A percentile compares a stretch with the other conserved stretches of the same genome.
phyloP scores from a whole-genome alignment of 352 stramenopile species.

The Phytophthora sp. region DNA sequence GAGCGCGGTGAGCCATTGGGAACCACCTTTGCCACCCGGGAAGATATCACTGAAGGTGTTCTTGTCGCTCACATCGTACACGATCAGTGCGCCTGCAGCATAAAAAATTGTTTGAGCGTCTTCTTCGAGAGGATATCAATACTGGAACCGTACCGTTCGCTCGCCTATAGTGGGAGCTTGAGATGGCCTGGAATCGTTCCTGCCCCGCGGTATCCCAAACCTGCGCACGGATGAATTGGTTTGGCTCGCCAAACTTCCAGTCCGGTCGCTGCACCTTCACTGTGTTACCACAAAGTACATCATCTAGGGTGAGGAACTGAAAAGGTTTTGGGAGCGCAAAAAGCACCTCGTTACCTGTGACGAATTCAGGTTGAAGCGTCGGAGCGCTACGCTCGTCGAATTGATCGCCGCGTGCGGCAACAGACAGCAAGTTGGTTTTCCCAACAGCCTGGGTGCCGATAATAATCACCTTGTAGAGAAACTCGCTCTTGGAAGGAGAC shows the following conservation, averaged over 20 bases:
- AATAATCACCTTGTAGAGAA: conserved; percentile 34
- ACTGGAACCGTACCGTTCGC: not conserved
- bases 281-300: not conserved
- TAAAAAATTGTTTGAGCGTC: not conserved
- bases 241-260: conserved; percentile 70
- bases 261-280: conserved; percentile 48
- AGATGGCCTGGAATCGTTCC: conserved; percentile 64
- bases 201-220: conserved; percentile 78
- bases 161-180: not conserved
- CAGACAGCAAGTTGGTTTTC: conserved; percentile 73
- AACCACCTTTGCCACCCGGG: not conserved
- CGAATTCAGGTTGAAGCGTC: conserved; percentile 45
- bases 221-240: conserved; percentile 62
- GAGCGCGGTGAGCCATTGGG: not conserved
- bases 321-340: not conserved
- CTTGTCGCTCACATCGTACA: conserved; percentile 2
- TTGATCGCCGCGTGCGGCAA: conserved; percentile 52
- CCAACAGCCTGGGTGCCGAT: conserved; percentile 60
- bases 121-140: not conserved
- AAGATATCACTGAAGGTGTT: conserved; percentile 4
- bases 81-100: not conserved
- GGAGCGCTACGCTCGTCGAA: conserved; percentile 45
- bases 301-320: not conserved
- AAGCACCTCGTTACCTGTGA: not conserved
- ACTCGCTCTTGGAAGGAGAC: not conserved